These are phyloP conservation scores for Myriosclerotinia curreyana DNA, from an alignment of 2,329 filamentous ascomycete genomes.

Conservation along the genomic window DNA sequence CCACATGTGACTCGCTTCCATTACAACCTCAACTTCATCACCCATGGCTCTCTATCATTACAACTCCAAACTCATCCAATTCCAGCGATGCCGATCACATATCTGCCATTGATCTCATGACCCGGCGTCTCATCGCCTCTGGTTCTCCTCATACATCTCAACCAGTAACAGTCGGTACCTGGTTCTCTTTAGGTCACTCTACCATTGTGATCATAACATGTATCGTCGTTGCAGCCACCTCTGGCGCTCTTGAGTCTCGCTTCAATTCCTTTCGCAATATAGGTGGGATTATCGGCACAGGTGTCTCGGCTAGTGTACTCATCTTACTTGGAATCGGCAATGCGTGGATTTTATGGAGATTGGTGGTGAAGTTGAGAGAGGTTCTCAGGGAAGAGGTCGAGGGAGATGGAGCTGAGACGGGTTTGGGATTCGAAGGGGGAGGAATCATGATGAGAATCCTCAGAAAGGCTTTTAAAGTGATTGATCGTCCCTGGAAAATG, in stretches of 20 bases:
- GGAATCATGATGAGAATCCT: slow-evolving; percentile 73
- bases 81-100: slow-evolving; percentile 81
- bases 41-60: no score
- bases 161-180: slow-evolving; percentile 89
- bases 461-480: slow-evolving; percentile 70
- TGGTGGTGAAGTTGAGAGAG: slow-evolving; percentile 64
- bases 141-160: slow-evolving; percentile 49
- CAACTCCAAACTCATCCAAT: not conserved
- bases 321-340: slow-evolving; percentile 82
- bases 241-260: slow-evolving; percentile 73
- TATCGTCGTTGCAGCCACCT: slow-evolving; percentile 86
- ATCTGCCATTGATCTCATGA: slow-evolving; percentile 88
- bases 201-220: slow-evolving; percentile 91
- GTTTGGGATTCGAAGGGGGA: slow-evolving; percentile 69
- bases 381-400: slow-evolving; percentile 49
- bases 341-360: slow-evolving; percentile 75
- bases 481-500: slow-evolving; percentile 88
- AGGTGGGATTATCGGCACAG: slow-evolving; percentile 86
- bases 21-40: not conserved
- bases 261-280: slow-evolving; percentile 78
- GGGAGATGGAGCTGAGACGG: slow-evolving; percentile 30
- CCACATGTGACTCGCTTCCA: not conserved
- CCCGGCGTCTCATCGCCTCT: slow-evolving; percentile 78
- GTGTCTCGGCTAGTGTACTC: slow-evolving; percentile 78
- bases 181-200: slow-evolving; percentile 89